A percentile compares a stretch with the other conserved stretches of the same genome.
Evolutionary conservation across 1,284 basidiomycete genomes (phyloP).

Genomic region (Moesziomyces parantarcticus): DNA sequence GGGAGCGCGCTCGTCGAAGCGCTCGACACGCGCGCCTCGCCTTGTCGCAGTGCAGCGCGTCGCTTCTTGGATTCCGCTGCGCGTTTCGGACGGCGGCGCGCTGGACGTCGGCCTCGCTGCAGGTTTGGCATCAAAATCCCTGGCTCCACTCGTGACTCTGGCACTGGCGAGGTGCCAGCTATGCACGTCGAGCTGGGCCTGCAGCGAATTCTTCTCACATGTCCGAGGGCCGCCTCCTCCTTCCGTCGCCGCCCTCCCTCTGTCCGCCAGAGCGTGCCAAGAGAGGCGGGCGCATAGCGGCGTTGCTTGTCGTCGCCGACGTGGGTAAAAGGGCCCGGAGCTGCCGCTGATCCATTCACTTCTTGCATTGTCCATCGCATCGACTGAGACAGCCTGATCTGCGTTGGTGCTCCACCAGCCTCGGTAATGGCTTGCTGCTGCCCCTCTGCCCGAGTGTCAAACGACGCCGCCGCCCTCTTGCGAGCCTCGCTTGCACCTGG

Average conservation of each 20-base stretch:
- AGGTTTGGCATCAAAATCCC: not conserved
- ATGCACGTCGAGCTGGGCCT: slow-evolving; percentile 23
- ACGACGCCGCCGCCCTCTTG: not conserved
- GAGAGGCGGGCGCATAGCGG: not conserved
- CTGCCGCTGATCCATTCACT: not conserved
- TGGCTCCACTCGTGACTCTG: too few relatives aligned
- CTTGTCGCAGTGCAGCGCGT: slow-evolving; percentile 7
- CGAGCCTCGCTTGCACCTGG: not conserved
- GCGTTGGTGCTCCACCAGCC: not conserved
- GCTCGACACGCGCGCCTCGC: too few relatives aligned
- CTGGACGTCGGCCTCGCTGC: not conserved
- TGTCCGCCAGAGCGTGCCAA: too few relatives aligned
- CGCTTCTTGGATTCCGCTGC: slow-evolving; percentile 1
- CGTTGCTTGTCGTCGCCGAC: not conserved
- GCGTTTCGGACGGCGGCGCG: slow-evolving; percentile 4
- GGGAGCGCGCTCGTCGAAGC: too few relatives aligned
- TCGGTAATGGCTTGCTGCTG: not conserved
- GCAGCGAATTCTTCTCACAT: slow-evolving; percentile 42
- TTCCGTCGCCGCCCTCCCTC: not conserved
- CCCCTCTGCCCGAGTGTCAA: not conserved
- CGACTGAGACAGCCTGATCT: not conserved
- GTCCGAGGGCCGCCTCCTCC: slow-evolving; percentile 20
- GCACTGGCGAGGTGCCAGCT: slow-evolving; percentile 14
- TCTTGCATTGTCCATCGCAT: too few relatives aligned
- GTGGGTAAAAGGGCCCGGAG: not conserved